Percentiles rank a stretch among this genome's conserved stretches.
phyloP scores from a whole-genome alignment of 1,284 basidiomycete genomes.

The Schizopora paradoxa region DNA sequence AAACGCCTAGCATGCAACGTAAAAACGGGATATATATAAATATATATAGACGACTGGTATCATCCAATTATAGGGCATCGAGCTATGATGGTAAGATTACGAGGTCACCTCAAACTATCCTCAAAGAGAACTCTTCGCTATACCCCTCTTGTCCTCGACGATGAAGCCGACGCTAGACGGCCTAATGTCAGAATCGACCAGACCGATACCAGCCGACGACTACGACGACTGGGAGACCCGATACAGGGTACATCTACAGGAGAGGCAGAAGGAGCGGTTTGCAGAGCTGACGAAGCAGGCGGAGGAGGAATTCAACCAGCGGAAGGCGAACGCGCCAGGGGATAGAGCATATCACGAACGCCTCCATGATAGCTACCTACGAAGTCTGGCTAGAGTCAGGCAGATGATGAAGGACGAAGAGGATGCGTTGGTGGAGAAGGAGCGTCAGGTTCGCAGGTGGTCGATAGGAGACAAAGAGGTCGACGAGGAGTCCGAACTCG shows the following conservation, averaged over 20 bases:
- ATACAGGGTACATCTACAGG: not conserved
- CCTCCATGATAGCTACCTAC: not conserved
- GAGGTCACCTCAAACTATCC: too few species aligned
- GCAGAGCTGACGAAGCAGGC: constrained; percentile 1
- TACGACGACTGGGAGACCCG: constrained; percentile 8
- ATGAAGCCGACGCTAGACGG: constrained; percentile 7
- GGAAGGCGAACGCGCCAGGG: not conserved
- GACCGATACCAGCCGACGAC: not conserved
- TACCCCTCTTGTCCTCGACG: too few species aligned
- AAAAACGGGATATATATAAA: too few species aligned
- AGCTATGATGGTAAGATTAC: too few species aligned
- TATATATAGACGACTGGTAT: too few species aligned
- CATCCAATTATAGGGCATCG: too few species aligned
- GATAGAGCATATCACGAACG: not conserved
- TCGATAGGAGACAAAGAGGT: constrained; percentile 6
- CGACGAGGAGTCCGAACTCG: not conserved
- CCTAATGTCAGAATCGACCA: constrained; percentile 4
- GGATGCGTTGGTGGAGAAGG: constrained; percentile 6
- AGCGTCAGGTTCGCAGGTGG: constrained; percentile 9
- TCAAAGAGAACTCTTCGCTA: too few species aligned
- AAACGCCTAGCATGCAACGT: too few species aligned
- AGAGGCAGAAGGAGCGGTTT: not conserved
- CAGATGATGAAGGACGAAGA: constrained; percentile 6
- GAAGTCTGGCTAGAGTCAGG: not conserved
- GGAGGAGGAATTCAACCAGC: constrained; percentile 2